Evolutionary conservation across 2,329 filamentous ascomycete species (phyloP).

Genomic region (Aspergillus latus): DNA sequence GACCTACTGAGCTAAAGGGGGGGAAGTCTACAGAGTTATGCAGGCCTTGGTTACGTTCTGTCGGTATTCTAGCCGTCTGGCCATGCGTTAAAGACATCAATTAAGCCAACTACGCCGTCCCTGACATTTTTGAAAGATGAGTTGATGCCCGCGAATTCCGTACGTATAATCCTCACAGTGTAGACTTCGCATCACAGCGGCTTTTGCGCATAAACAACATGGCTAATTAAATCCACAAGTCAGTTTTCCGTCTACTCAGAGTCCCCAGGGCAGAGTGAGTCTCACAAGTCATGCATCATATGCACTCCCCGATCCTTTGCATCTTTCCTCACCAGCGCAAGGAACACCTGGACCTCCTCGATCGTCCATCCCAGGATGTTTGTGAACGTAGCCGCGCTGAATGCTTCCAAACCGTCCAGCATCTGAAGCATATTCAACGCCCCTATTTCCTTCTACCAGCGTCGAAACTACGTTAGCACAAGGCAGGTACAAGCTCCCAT

Average conservation of each 20-base stretch:
- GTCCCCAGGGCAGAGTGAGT: not conserved
- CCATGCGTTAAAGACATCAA: no score
- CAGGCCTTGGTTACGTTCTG: no score
- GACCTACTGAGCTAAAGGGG: no score
- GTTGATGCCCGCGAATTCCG: no score
- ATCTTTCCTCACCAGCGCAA: conserved; percentile 3
- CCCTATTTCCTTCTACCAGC: conserved; percentile 1
- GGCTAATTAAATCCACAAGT: not conserved
- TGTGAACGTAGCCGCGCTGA: conserved; percentile 4
- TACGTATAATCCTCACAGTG: no score
- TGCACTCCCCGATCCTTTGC: conserved; percentile 3
- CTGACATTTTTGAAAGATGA: no score
- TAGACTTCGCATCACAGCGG: not conserved
- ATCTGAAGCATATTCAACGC: conserved; percentile 11
- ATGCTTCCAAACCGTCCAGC: conserved; percentile 10
- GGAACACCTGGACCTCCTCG: conserved; percentile 9
- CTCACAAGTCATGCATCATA: conserved; percentile 13
- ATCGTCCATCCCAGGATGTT: conserved; percentile 6
- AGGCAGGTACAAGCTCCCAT: no score
- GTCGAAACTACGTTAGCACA: not conserved
- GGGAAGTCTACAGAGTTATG: no score
- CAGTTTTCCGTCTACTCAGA: not conserved
- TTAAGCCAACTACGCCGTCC: no score
- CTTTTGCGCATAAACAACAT: conserved; percentile 9
- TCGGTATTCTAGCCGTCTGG: no score